Percentiles rank a stretch among this genome's conserved stretches.
phyloP scores from a whole-genome alignment of 768 basidiomycete species.

The Naganishia vishniacii region DNA sequence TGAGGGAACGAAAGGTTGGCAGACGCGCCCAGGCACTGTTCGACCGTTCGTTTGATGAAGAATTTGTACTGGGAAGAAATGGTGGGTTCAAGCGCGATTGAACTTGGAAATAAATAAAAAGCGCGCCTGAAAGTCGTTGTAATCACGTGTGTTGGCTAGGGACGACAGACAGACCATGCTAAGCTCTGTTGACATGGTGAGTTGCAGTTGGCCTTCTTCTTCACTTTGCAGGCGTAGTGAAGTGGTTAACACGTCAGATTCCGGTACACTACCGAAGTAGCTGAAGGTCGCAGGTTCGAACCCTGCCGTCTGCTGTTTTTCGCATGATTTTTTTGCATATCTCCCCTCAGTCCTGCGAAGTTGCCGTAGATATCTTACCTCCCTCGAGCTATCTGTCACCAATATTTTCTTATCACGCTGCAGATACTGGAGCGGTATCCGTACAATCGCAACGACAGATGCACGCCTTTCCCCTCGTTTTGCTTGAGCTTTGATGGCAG shows the following conservation, averaged over 20 bases:
- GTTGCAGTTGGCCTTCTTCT: background rate
- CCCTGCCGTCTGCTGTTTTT: constrained; percentile 3
- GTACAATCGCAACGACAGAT: constrained; percentile 57
- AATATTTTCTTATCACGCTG: constrained; percentile 67
- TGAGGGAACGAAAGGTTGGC: too few species aligned
- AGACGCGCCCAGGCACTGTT: too few species aligned
- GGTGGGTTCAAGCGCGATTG: background rate
- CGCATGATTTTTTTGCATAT: background rate
- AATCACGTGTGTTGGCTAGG: background rate
- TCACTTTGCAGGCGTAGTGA: constrained; percentile 14
- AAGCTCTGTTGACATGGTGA: background rate
- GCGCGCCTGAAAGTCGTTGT: too few species aligned
- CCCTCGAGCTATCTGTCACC: constrained; percentile 56
- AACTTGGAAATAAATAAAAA: background rate
- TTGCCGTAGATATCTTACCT: constrained; percentile 51
- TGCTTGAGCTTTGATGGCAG: constrained; percentile 30
- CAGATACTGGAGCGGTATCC: constrained; percentile 68
- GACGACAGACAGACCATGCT: background rate
- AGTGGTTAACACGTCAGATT: constrained; percentile 22
- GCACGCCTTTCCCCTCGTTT: constrained; percentile 15
- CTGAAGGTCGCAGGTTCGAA: constrained; percentile 17
- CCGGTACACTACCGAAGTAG: constrained; percentile 10
- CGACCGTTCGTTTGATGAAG: too few species aligned
- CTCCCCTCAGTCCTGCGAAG: too few species aligned
- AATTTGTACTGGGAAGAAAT: too few species aligned